Conservation (phyloP, 1,284 basidiomycete genomes). For the Boletus sp. region DNA sequence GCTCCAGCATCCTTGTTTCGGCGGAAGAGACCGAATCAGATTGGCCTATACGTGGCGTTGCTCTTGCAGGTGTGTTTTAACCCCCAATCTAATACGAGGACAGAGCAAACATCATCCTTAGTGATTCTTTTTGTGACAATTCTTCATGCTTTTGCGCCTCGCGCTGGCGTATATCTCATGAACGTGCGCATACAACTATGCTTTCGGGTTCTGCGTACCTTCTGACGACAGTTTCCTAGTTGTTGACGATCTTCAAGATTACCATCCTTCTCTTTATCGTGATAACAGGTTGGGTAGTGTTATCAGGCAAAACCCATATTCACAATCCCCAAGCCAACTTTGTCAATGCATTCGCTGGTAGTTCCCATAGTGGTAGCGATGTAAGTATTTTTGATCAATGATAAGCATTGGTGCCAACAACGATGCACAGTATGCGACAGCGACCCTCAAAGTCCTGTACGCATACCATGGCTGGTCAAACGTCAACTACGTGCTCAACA, state of each 20-base stretch:
- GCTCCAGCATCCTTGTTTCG: conserved; percentile 46
- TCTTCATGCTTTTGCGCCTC: conserved; percentile 48
- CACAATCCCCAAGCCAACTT: conserved; percentile 47
- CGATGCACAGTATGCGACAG: conserved; percentile 50
- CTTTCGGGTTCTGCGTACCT: neutral
- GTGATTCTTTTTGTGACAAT: conserved; percentile 45
- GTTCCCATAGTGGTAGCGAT: conserved; percentile 45
- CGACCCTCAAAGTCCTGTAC: conserved; percentile 56
- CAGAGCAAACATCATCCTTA: conserved; percentile 10
- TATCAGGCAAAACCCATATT: conserved; percentile 47
- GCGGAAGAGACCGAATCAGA: conserved; percentile 40
- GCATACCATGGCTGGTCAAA: conserved; percentile 57
- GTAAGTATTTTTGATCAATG: conserved; percentile 22
- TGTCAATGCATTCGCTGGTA: conserved; percentile 46
- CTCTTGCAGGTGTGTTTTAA: conserved; percentile 44
- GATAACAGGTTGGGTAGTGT: conserved; percentile 46
- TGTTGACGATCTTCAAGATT: conserved; percentile 28
- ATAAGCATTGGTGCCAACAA: neutral
- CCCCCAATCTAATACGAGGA: neutral
- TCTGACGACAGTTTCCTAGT: neutral
- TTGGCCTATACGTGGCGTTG: conserved; percentile 58
- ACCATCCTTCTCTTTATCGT: conserved; percentile 27
- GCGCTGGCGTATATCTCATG: conserved; percentile 47
- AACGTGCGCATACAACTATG: conserved; percentile 36
- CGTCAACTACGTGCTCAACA: conserved; percentile 54